These are phyloP conservation scores for Periconia sp. DNA, from an alignment of 2,329 filamentous ascomycete genomes.

Conservation along the genomic window DNA sequence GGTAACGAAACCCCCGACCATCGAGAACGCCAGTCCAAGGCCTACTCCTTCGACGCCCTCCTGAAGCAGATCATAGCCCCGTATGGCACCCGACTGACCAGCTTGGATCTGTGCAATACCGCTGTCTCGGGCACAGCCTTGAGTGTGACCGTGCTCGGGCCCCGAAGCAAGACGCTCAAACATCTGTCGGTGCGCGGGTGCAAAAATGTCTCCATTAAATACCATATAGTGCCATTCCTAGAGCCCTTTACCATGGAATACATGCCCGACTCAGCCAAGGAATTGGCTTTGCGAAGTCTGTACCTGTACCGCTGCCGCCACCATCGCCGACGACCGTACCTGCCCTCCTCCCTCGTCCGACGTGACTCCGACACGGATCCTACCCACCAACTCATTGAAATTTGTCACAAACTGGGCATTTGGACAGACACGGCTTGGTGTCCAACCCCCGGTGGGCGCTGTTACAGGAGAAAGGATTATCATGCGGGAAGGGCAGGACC, in stretches of 20 bases:
- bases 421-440: constrained; percentile 66
- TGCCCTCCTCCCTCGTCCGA: constrained; percentile 56
- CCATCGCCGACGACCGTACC: constrained; percentile 61
- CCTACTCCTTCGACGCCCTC: constrained; percentile 61
- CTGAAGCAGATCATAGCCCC: constrained; percentile 59
- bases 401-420: constrained; percentile 60
- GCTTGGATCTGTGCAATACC: constrained; percentile 63
- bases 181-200: constrained; percentile 64
- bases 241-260: constrained; percentile 46
- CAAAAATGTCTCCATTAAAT: constrained; percentile 66
- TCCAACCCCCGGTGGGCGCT: constrained; percentile 59
- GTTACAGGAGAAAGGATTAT: constrained; percentile 59
- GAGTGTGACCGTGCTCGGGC: constrained; percentile 56
- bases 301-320: constrained; percentile 66
- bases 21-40: constrained; percentile 54
- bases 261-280: constrained; percentile 45
- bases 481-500: constrained; percentile 58
- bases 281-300: constrained; percentile 59
- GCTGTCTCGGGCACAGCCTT: constrained; percentile 61
- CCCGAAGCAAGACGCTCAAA: constrained; percentile 57
- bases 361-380: constrained; percentile 63
- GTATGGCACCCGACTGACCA: constrained; percentile 58
- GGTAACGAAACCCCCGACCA: constrained; percentile 45
- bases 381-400: constrained; percentile 61
- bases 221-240: constrained; percentile 63